phyloP scores from a whole-genome alignment of 1,284 basidiomycete species.

The Rhodotorula mucilaginosa region DNA sequence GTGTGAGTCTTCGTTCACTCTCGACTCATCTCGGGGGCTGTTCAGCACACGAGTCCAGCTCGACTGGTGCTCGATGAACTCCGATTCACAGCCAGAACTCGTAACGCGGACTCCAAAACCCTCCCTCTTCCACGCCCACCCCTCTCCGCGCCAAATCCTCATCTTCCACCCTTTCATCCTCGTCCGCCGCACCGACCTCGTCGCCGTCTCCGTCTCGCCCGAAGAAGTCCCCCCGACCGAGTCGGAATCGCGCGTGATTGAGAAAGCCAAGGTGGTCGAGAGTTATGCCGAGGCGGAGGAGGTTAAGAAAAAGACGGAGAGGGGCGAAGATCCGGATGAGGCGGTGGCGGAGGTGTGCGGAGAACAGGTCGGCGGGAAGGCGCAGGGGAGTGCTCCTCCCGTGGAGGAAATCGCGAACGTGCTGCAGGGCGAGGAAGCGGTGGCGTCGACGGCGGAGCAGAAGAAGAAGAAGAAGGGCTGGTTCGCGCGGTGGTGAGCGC shows the following conservation, averaged over 20 bases:
- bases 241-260: slow-evolving; percentile 26
- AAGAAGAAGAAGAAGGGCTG: neutral
- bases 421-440: neutral
- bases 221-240: slow-evolving; percentile 30
- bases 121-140: slow-evolving; percentile 17
- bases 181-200: slow-evolving; percentile 21
- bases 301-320: slow-evolving; percentile 7
- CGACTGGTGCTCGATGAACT: no score
- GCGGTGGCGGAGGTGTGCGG: neutral
- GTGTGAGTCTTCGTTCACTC: slow-evolving; percentile 10
- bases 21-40: no score
- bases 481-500: no score
- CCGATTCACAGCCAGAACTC: slow-evolving; percentile 27
- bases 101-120: slow-evolving; percentile 25
- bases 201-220: slow-evolving; percentile 22
- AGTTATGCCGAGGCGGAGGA: slow-evolving; percentile 29
- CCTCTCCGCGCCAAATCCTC: slow-evolving; percentile 17
- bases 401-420: neutral
- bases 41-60: neutral
- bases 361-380: no score
- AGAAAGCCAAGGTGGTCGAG: slow-evolving; percentile 30
- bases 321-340: neutral
- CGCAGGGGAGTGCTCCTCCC: neutral
- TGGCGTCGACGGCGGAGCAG: neutral
- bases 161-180: slow-evolving; percentile 39